phyloP scores from a whole-genome alignment of 1,139 yeast genomes.

The Scheffersomyces segobiensis region DNA sequence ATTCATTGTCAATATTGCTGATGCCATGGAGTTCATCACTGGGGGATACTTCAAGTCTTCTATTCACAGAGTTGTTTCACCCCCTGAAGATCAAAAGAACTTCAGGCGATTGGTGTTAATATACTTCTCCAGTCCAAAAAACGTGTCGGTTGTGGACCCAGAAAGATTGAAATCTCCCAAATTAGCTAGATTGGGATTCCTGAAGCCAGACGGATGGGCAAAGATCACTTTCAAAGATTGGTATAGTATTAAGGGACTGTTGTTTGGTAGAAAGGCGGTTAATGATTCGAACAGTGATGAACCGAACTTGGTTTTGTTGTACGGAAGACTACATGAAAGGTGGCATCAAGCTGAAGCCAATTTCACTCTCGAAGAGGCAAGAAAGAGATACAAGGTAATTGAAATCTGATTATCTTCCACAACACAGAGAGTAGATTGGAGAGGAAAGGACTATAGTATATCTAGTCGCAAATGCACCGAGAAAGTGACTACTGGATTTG shows the following conservation, averaged over 20 bases:
- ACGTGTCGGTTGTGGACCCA: constrained; percentile 9
- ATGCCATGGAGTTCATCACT: constrained; percentile 26
- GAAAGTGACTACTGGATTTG: not conserved
- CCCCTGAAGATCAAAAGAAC: constrained; percentile 23
- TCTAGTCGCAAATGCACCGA: not conserved
- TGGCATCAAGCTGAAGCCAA: constrained; percentile 16
- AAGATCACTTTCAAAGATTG: constrained; percentile 10
- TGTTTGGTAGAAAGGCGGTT: constrained; percentile 10
- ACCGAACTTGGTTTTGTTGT: constrained; percentile 12
- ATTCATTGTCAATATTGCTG: constrained; percentile 25
- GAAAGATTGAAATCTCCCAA: constrained; percentile 11
- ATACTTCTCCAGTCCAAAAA: constrained; percentile 20
- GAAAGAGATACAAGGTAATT: constrained; percentile 14
- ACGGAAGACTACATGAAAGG: constrained; percentile 13
- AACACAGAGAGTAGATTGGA: not conserved
- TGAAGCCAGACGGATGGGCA: constrained; percentile 10
- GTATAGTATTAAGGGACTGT: constrained; percentile 10
- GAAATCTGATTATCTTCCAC: constrained; percentile 4
- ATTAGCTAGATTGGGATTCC: constrained; percentile 7
- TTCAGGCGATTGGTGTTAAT: constrained; percentile 22
- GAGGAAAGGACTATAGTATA: not conserved
- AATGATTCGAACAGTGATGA: constrained; percentile 11
- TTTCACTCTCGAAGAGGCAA: constrained; percentile 16
- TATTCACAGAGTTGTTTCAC: constrained; percentile 25
- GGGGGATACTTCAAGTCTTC: constrained; percentile 26